Base-by-base conservation (phyloP, 2,329 filamentous ascomycete species). In the Akanthomyces dipterigenus region DNA sequence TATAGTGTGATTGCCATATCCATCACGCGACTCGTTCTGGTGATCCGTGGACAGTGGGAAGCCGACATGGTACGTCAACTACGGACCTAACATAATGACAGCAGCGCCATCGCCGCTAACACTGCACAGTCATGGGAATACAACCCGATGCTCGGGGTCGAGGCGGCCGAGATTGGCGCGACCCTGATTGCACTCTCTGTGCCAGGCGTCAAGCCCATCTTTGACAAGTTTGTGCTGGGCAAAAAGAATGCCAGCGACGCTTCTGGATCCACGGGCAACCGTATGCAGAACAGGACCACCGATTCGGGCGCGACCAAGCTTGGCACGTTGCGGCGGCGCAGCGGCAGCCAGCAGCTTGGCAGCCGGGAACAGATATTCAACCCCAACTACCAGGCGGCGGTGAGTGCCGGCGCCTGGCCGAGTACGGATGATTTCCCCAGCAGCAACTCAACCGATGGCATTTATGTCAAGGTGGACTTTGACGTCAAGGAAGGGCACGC, bases 131-230 rank as follows among this genome's bases (percentile, higher is more conserved):
- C 78, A 18, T 82, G 80, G 80, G 71, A 73, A 26, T 82, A 82
- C 65, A 76, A 80, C 57, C 77, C 79, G 0, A 76, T 82, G 71
- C 69, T 82, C 4, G 77, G 71, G 3, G 74, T 82, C 4, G 80
- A 82, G 67, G 77, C 77, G 3, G 75, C 80, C 1, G 80, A 82
- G 45, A 78, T 82, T 22, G 79, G 78, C 4, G 73, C 75, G 1
- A 82, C 80, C 0, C 66, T 82, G 26, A 76, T 82, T 43, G 78
- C 80, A 1, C 73, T 82, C 1, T 82, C 80, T 0, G 72, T 82
- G 0, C 80, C 80, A 0, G 80, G 78, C 3, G 68, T 80, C 51
- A 81, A 82, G 59, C 80, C 79, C 0, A 66, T 82, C 3, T 75
- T 78, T 46, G 77, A 76, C 65, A 69, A 65, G 62, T 66, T 70